Base-by-base conservation (phyloP, 148 eudicot species). In the Agrostemma githago region DNA sequence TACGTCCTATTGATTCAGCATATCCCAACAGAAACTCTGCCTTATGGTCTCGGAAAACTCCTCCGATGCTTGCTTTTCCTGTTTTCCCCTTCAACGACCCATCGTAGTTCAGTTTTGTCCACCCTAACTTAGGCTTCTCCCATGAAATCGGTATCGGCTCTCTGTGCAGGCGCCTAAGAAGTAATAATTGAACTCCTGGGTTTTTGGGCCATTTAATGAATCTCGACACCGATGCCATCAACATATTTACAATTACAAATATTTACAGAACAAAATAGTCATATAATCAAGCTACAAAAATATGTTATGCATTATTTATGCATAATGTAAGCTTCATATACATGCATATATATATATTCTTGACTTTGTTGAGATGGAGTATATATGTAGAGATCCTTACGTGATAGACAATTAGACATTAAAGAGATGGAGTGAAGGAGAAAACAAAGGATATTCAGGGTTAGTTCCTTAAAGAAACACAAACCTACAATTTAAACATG, bases 61-160 rank as follows among this genome's bases (percentile, higher is more conserved):
- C 98, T 70, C 98, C 97, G 0, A 95, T 90, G 89, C 99, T 95
- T 20, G 88, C 78, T 73, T 78, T 85, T 20, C 97, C 93, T 0
- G 84, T 82, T 58, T 83, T 84, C 17, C 83, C 83, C 72, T 82
- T 92, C 71, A 81, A 84, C 0, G 99, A 95, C 4, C 99, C 99
- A 26, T 95, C 99, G 17, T 84, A 92, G 81, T 95, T 95, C 16
- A 92, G 38, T 70, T 95, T 95, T 0, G 89, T 90, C 96, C 99
- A 95, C 5, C 99, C 99, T 0, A 17, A 73, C 77, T 84, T 80
- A 4, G 98, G 98, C 76, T 85, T 95, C 68, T 81, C 77, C 97
- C 97, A 95, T 74, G 88, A 58, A 57, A 95, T 90, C 20, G 84
- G 82, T 58, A 88, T 84, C 0, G 87, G 85, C 62, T 87, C 77